Conservation (phyloP, 208 protist species). For the Trichomonas tenax region DNA sequence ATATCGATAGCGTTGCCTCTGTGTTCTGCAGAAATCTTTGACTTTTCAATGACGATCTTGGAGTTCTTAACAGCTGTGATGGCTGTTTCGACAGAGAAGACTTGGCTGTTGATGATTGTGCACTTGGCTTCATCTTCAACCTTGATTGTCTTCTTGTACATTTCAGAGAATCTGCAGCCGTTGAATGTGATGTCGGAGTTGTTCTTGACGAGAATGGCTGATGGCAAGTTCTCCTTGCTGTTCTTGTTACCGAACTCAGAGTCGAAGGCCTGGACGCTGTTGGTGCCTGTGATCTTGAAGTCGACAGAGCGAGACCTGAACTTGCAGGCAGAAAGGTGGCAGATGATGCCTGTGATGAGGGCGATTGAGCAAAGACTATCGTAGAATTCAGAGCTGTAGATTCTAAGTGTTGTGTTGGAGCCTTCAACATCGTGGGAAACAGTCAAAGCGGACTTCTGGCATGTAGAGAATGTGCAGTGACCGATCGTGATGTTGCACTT, state of each 20-base stretch:
- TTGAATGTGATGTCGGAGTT: background rate
- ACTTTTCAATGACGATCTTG: background rate
- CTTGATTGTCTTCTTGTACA: background rate
- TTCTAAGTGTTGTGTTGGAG: background rate
- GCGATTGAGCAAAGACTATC: background rate
- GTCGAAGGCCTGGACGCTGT: background rate
- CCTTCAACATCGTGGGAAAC: background rate
- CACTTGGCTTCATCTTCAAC: background rate
- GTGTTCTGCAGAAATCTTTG: background rate
- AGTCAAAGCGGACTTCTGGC: background rate
- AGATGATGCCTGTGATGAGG: background rate
- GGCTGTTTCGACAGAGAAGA: background rate
- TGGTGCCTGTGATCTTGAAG: background rate
- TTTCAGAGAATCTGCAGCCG: background rate
- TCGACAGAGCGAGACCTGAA: background rate
- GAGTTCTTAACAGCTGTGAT: background rate
- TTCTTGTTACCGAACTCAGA: background rate
- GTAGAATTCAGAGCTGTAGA: background rate
- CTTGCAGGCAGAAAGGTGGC: background rate
- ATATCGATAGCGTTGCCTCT: background rate
- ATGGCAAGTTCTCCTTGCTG: background rate
- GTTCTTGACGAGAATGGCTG: background rate
- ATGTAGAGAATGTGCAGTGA: background rate
- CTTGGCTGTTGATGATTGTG: background rate
- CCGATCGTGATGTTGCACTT: background rate